phyloP scores from a whole-genome alignment of 805 yeast species.

The Suhomyces tanzawaensis region DNA sequence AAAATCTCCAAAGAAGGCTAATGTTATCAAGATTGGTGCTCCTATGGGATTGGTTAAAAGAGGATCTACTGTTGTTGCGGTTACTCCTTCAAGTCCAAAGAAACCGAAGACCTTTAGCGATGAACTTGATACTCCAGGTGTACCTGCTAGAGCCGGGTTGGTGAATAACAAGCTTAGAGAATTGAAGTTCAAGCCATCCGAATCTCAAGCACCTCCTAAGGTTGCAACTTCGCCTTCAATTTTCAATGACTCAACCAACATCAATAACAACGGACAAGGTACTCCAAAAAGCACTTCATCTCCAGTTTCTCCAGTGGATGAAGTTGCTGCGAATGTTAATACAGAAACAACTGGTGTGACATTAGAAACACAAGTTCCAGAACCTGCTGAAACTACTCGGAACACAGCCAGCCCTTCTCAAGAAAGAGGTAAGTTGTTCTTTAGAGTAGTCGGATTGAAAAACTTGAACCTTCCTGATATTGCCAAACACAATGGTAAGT shows the following conservation, averaged over 20 bases:
- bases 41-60: constrained; percentile 35
- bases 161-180: constrained; percentile 11
- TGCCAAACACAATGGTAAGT: constrained; percentile 43
- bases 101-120: background rate
- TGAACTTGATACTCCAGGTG: constrained; percentile 10
- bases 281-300: background rate
- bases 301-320: background rate
- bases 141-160: background rate
- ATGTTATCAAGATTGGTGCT: constrained; percentile 35
- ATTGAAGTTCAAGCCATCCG: constrained; percentile 1
- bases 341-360: background rate
- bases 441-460: constrained; percentile 47
- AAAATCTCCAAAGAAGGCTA: constrained; percentile 1
- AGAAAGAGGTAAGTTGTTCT: constrained; percentile 57
- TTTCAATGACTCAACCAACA: constrained; percentile 2
- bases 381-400: no score
- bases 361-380: constrained; percentile 6
- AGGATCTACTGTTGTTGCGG: constrained; percentile 27
- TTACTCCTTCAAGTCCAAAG: constrained; percentile 8
- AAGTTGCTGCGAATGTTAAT: background rate
- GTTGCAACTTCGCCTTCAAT: constrained; percentile 1
- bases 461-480: constrained; percentile 49
- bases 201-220: background rate
- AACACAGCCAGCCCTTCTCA: no score
- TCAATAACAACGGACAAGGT: background rate